Percentiles rank a stretch among this genome's conserved stretches.
Evolutionary conservation across 2,329 filamentous ascomycete genomes (phyloP).

Genomic region (Chrysoporthe puriensis): DNA sequence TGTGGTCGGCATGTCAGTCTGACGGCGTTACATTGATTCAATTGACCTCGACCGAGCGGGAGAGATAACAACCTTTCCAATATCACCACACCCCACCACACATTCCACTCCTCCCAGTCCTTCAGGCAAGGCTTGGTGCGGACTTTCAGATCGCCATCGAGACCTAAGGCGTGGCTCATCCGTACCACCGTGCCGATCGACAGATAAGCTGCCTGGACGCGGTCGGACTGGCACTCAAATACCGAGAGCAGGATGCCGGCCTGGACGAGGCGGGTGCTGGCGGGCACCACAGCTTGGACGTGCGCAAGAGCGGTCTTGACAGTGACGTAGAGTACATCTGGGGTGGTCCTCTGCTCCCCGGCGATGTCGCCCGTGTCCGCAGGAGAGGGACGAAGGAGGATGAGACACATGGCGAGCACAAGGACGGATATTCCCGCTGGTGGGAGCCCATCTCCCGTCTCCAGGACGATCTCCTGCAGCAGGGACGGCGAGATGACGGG

Average conservation of each 20-base stretch:
- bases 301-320: conserved; percentile 3
- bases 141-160: background rate
- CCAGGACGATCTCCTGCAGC: background rate
- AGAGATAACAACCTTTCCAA: background rate
- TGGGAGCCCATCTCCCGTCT: background rate
- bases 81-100: background rate
- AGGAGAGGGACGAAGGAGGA: background rate
- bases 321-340: background rate
- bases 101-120: background rate
- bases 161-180: background rate
- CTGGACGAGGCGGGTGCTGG: conserved; percentile 4
- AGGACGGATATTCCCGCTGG: conserved; percentile 3
- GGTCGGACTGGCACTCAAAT: conserved; percentile 7
- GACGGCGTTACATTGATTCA: background rate
- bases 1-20: background rate
- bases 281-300: background rate
- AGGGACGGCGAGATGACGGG: conserved; percentile 1
- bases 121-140: background rate
- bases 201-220: conserved; percentile 7
- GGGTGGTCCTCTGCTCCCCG: background rate
- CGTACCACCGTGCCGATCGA: conserved; percentile 8
- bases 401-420: conserved; percentile 5
- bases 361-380: background rate
- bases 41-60: background rate
- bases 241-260: background rate